Percentiles rank a stretch among this genome's conserved stretches.
Conservation (phyloP, 2,329 filamentous ascomycete species). For the Trichoderma asperellum region DNA sequence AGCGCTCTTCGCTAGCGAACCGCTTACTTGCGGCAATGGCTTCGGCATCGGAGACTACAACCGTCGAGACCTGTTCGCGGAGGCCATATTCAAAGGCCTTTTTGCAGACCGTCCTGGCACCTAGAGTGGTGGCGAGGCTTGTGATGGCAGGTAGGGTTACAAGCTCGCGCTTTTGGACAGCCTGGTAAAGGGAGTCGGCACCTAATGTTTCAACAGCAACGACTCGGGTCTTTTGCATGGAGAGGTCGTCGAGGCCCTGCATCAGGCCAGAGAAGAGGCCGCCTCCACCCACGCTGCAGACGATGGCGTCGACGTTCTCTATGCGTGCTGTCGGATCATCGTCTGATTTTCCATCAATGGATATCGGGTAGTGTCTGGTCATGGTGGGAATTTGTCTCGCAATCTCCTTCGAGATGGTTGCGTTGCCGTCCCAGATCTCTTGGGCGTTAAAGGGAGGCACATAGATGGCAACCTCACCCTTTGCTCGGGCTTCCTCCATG, state of each 20-base stretch:
- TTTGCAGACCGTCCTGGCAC: conserved; percentile 67
- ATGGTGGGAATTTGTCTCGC: conserved; percentile 41
- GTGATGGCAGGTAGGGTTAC: conserved; percentile 71
- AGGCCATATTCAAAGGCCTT: conserved; percentile 42
- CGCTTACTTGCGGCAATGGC: conserved; percentile 37
- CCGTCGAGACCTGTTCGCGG: conserved; percentile 36
- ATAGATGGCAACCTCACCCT: conserved; percentile 55
- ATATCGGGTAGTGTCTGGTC: conserved; percentile 40
- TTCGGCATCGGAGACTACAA: conserved; percentile 37
- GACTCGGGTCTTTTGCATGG: conserved; percentile 48
- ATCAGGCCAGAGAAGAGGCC: conserved; percentile 77
- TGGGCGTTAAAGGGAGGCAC: conserved; percentile 69
- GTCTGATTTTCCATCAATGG: conserved; percentile 60
- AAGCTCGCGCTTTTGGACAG: conserved; percentile 56
- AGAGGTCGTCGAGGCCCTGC: conserved; percentile 56
- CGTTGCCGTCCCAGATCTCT: conserved; percentile 68
- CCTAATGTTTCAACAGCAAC: conserved; percentile 75
- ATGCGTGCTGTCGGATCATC: conserved; percentile 64
- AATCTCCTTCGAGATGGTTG: conserved; percentile 57
- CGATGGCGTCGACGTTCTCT: conserved; percentile 61
- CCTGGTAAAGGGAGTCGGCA: conserved; percentile 65
- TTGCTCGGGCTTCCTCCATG: conserved; percentile 35
- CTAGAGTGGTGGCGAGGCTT: conserved; percentile 71
- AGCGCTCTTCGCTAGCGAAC: conserved; percentile 38
- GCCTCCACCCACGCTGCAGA: conserved; percentile 80